Conservation (phyloP, 2,329 filamentous ascomycete species). For the Colletotrichum gloeosporioides region DNA sequence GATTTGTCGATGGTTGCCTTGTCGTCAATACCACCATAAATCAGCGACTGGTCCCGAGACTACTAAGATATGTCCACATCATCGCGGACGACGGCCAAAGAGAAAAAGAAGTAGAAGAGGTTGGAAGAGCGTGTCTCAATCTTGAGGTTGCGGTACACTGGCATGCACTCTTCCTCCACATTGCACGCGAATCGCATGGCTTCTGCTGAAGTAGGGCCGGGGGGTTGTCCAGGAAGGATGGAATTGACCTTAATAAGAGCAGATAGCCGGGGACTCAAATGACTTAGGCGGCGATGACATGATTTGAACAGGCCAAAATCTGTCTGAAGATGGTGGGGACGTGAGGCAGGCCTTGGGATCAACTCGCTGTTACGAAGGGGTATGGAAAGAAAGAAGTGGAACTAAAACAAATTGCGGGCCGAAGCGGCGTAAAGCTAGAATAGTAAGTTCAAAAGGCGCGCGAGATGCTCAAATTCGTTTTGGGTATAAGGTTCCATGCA, state of each 20-base stretch:
- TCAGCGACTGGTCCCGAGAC: background rate
- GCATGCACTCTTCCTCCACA: background rate
- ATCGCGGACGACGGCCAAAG: background rate
- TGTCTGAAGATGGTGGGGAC: background rate
- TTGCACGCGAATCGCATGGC: background rate
- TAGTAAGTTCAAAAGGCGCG: background rate
- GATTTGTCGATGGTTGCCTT: background rate
- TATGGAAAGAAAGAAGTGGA: background rate
- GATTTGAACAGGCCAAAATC: background rate
- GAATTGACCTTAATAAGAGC: background rate
- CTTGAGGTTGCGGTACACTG: background rate
- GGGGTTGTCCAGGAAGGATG: background rate
- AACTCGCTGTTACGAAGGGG: background rate
- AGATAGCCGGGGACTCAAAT: background rate
- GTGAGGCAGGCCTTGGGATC: background rate
- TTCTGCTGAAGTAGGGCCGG: background rate
- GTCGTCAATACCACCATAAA: background rate
- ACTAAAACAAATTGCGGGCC: background rate
- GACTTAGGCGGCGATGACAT: background rate
- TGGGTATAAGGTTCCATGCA: background rate
- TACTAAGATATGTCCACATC: background rate
- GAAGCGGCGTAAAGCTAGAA: background rate
- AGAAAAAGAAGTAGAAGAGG: background rate
- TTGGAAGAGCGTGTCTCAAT: background rate
- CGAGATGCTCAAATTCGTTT: background rate